Evolutionary conservation across 1,284 basidiomycete genomes (phyloP).

Genomic region (Hemileccinum hortonii): DNA sequence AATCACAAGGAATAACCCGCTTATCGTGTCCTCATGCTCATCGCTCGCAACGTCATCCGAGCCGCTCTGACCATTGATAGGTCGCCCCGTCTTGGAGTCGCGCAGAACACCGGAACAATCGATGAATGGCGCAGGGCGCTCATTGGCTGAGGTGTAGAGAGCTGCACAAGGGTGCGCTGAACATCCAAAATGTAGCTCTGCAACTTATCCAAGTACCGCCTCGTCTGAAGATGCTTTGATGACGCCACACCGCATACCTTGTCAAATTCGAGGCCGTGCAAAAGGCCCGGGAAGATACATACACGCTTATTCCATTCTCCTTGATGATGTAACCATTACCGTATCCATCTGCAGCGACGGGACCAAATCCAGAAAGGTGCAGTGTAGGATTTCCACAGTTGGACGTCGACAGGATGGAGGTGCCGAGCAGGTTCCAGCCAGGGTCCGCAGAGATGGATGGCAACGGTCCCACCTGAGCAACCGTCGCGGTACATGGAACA

Average conservation of each 20-base stretch:
- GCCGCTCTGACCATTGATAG: conserved; percentile 53
- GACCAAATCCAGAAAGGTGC: conserved; percentile 87
- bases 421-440: conserved; percentile 79
- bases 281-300: background rate
- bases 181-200: conserved; percentile 80
- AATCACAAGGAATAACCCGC: conserved; percentile 41
- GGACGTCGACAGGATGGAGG: conserved; percentile 85
- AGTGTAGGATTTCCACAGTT: conserved; percentile 98
- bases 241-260: conserved; percentile 70
- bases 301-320: conserved; percentile 87
- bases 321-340: conserved; percentile 98
- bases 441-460: conserved; percentile 88
- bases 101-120: conserved; percentile 77
- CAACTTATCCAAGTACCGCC: conserved; percentile 85
- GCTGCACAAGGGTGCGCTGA: conserved; percentile 72
- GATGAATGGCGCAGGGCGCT: conserved; percentile 77
- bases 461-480: conserved; percentile 40
- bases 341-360: conserved; percentile 88
- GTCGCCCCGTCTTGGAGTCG: conserved; percentile 79
- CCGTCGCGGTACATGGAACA: conserved; percentile 25
- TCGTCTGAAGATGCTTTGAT: conserved; percentile 93
- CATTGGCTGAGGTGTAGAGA: conserved; percentile 82
- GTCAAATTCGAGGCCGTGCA: conserved; percentile 2
- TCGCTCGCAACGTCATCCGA: conserved; percentile 44
- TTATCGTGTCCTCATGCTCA: conserved; percentile 53